Evolutionary conservation across 345 rosid genomes (phyloP).

Genomic region (Hibiscus tridactylites): DNA sequence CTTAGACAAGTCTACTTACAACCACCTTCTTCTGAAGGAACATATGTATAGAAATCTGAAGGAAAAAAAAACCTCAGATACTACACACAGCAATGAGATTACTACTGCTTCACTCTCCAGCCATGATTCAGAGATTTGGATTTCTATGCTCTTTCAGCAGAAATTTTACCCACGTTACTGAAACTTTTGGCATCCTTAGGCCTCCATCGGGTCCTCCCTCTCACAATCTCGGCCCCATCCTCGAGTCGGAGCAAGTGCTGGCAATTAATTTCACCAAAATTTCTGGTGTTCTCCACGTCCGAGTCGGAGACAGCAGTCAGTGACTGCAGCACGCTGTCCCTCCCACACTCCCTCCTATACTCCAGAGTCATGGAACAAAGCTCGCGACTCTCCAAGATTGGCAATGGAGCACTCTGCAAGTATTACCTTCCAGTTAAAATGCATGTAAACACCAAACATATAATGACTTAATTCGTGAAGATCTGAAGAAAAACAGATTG

Average conservation of each 20-base stretch:
- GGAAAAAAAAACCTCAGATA: constrained; percentile 12
- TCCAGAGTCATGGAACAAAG: constrained; percentile 74
- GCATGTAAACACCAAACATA: not conserved
- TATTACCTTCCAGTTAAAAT: not conserved
- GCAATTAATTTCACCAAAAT: constrained; percentile 50
- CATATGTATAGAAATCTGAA: constrained; percentile 13
- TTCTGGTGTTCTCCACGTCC: constrained; percentile 31
- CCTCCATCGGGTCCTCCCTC: constrained; percentile 90
- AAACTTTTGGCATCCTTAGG: constrained; percentile 40
- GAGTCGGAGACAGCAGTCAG: constrained; percentile 56
- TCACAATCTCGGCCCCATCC: constrained; percentile 78
- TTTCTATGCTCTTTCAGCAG: constrained; percentile 27
- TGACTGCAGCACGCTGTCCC: constrained; percentile 86
- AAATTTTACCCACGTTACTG: constrained; percentile 29
- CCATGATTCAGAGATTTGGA: constrained; percentile 1
- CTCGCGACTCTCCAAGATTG: constrained; percentile 77
- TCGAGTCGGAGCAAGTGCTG: constrained; percentile 87
- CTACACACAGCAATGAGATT: constrained; percentile 25
- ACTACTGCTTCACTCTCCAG: constrained; percentile 1
- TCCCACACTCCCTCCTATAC: constrained; percentile 94
- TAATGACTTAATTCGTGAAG: not conserved
- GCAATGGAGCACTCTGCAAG: constrained; percentile 79
- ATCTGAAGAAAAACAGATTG: not conserved
- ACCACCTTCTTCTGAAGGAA: constrained; percentile 1
- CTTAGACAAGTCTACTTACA: constrained; percentile 11